phyloP scores from a whole-genome alignment of 352 stramenopile species.

The Phytophthora sp. region DNA sequence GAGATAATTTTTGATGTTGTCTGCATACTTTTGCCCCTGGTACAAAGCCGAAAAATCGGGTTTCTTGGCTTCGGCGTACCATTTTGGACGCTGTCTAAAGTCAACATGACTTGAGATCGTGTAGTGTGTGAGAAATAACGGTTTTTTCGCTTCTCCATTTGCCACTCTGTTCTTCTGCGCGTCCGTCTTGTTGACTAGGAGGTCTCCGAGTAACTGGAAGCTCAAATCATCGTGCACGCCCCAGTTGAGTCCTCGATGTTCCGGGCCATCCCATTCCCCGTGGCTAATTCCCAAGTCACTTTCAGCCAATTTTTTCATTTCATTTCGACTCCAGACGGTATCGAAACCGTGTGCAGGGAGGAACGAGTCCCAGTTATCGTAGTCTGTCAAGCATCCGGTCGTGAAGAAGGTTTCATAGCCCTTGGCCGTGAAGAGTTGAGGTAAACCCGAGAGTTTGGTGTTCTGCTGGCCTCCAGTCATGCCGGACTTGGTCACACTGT shows the following conservation, averaged over 20 bases:
- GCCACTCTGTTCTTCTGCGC: conserved; percentile 38
- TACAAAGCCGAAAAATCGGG: conserved; percentile 50
- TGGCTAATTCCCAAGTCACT: conserved; percentile 36
- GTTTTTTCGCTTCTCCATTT: conserved; percentile 35
- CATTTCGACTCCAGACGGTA: conserved; percentile 40
- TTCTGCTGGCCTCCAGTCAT: conserved; percentile 37
- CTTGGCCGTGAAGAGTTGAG: conserved; percentile 58
- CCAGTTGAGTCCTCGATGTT: conserved; percentile 34
- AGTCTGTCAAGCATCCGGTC: conserved; percentile 48
- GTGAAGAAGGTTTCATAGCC: conserved; percentile 60
- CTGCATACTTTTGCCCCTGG: conserved; percentile 28
- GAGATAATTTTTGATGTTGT: conserved; percentile 41
- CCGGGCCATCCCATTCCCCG: conserved; percentile 38
- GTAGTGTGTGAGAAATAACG: conserved; percentile 62
- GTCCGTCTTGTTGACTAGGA: conserved; percentile 52
- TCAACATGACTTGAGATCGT: conserved; percentile 63
- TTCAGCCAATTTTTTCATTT: conserved; percentile 49
- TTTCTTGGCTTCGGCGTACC: conserved; percentile 39
- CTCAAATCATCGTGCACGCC: conserved; percentile 62
- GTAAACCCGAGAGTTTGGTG: conserved; percentile 45
- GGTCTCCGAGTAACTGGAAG: conserved; percentile 49
- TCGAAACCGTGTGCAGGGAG: conserved; percentile 61
- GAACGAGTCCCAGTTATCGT: conserved; percentile 60
- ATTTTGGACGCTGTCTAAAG: conserved; percentile 43
- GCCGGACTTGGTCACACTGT: conserved; percentile 43